Base-by-base conservation (phyloP, 441 rosid species). In the Omphalea diandra region DNA sequence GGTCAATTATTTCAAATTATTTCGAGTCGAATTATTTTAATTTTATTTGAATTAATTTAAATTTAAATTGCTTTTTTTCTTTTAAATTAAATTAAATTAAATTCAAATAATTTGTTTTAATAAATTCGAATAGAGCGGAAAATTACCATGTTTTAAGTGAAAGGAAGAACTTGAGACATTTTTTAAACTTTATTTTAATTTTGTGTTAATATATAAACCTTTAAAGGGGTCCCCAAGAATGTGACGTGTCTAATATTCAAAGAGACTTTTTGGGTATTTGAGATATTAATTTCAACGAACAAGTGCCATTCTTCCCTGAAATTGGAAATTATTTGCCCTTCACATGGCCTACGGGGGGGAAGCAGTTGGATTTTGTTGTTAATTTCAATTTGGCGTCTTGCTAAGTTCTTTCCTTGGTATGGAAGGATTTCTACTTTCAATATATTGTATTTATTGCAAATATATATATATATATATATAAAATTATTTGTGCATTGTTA, bases 261-360 rank as follows among this genome's bases (percentile, higher is more conserved):
- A n/a, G 10, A 22, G 64, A 70, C 55, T 57, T 35, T 36, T 36
- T 32, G 12, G 35, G 14, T 31, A 2, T n/a, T n/a, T n/a, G n/a
- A n/a, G n/a, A 36, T 52, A 33, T 31, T 4, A 15, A 63, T 57
- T 76, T 73, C 80, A 43, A 57, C 74, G 5, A 38, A 41, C n/a
- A 2, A 69, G 26, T 58, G 59, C 43, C 76, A 43, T 63, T 63
- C 53, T 72, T 68, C 56, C 49, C 7, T 63, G 36, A 10, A 64
- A 43, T 64, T 40, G 44, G 74, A 58, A 72, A 76, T n/a, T 7
- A 33, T 36, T 22, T 26, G 69, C 70, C 46, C 14, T 36, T 27
- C 22, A 67, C 60, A 38, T 38, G 73, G 63, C 18, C 53, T 68
- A 4, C 24, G 29, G 62, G 49, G 67, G n/a, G 52, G 27, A 32